Percentiles rank a stretch among this genome's conserved stretches.
Evolutionary conservation across 805 yeast genomes (phyloP).

Genomic region (Myxozyma neotropica): DNA sequence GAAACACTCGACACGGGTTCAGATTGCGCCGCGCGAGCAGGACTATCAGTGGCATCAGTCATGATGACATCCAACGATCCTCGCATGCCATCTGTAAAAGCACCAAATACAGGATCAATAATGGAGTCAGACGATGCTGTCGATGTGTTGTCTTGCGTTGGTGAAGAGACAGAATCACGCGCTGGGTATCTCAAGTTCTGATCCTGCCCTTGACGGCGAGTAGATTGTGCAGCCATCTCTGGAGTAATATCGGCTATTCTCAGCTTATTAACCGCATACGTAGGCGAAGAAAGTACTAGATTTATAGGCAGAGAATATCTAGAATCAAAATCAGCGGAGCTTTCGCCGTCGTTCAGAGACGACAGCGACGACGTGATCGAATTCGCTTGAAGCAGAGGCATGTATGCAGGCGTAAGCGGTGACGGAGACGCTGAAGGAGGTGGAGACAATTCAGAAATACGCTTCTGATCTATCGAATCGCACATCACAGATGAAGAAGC

Average conservation of each 20-base stretch:
- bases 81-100: not conserved
- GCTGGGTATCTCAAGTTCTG: no score
- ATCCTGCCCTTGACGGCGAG: no score
- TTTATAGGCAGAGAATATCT: not conserved
- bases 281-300: no score
- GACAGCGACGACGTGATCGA: no score
- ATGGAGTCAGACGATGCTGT: not conserved
- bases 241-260: not conserved
- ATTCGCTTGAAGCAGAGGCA: conserved; percentile 3
- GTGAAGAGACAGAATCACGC: no score
- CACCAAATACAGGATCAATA: not conserved
- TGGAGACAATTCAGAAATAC: no score
- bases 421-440: not conserved
- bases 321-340: not conserved
- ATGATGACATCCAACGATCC: not conserved
- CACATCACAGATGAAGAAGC: not conserved
- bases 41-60: not conserved
- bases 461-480: conserved; percentile 2
- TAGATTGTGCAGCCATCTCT: not conserved
- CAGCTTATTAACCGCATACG: no score
- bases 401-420: not conserved
- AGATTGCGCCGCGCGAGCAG: no score
- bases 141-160: no score
- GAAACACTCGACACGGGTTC: not conserved
- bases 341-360: no score